Base-by-base conservation (phyloP, 768 basidiomycete species). In the Mycena latifolia region DNA sequence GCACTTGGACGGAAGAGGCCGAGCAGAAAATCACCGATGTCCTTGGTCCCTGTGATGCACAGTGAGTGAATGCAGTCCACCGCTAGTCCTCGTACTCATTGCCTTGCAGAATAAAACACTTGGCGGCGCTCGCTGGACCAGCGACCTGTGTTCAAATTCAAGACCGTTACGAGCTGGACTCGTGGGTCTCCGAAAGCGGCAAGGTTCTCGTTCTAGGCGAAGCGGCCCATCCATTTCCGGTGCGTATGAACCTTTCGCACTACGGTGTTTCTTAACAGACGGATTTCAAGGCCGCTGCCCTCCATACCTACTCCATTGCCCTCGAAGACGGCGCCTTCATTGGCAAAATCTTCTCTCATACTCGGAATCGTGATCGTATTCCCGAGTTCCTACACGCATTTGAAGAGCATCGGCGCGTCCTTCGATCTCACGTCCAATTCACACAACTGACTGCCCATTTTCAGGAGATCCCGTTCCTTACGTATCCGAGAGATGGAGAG, bases 241-340 rank as follows among this genome's bases (percentile, higher is more conserved):
- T 67, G 39, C 18, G 65, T 35, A 27, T 8, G 24, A n/a, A 7
- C 31, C 12, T 0, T 18, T 43, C 20, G 4, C 29, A n/a, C 3
- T 33, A n/a, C n/a, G 15, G 1, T 24, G 11, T 39, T 25, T 33
- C 6, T 11, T 15, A 31, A 39, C 11, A 22, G 33, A 22, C 45
- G 45, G 6, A 3, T 31, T 3, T 15, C 29, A 22, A 66, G 58
- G 45, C 59, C 25, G 58, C 45, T 2, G 22, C 52, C 15, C 7
- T 54, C 1, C 50, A 67, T 18, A 2, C 55, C 10, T 67, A 59
- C 28, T 57, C 66, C 20, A 9, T 51, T n/a, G 50, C 61, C 17
- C 55, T 67, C 33, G 66, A 67, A 41, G 66, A 67, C n/a, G 61
- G 66, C 41, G 61, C 50, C 15, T 67, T 67, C 33, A 37, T 67